Evolutionary conservation across 306 rosid species (phyloP), one percentile per base, ranked within the genome.

Genomic region (Cucumis cinereus): DNA sequence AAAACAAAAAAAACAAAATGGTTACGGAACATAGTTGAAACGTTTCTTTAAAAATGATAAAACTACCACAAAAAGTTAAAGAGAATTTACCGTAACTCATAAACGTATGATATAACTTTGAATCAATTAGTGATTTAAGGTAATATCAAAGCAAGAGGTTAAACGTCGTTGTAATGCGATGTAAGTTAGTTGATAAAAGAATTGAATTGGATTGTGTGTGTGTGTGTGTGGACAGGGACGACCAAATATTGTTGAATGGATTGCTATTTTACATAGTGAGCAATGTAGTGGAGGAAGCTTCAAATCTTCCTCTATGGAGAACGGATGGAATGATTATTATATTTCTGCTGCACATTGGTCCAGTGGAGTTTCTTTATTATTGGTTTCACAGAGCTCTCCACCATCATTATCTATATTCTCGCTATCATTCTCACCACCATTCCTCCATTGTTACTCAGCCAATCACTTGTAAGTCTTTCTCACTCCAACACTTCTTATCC

Each of bases 371-470:
- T 12, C 60, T 86, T 11, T 79, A 86, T 17, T 86, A 86, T 60
- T 83, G 89, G 89, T 22, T 86, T 5, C 89, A 86, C 58, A 83
- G 84, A 77, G 89, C 85, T n/a, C 84, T 86, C 13, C 89, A 86
- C 72, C 85, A 83, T 66, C 87, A 81, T 72, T 86, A 30, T 10
- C 89, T 86, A 9, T 86, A 83, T 57, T 79, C 84, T 45, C 86
- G 82, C 62, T 83, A 83, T 50, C 89, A 83, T 28, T 83, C 87
- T 7, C 87, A 81, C 45, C 87, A 86, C 57, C 89, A 86, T 57
- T 81, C 86, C 35, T 86, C 89, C 16, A 77, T 86, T 16, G 85
- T 81, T 74, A 86, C 87, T 1, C 82, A 86, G 81, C 89, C 89
- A 15, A 81, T 81, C n/a, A 74, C 87, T 0, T 79, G 89, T 86